Evolutionary conservation across 2,329 filamentous ascomycete genomes (phyloP), one percentile per base, ranked within the genome.

Genomic region (Chaetothyriales sp.): DNA sequence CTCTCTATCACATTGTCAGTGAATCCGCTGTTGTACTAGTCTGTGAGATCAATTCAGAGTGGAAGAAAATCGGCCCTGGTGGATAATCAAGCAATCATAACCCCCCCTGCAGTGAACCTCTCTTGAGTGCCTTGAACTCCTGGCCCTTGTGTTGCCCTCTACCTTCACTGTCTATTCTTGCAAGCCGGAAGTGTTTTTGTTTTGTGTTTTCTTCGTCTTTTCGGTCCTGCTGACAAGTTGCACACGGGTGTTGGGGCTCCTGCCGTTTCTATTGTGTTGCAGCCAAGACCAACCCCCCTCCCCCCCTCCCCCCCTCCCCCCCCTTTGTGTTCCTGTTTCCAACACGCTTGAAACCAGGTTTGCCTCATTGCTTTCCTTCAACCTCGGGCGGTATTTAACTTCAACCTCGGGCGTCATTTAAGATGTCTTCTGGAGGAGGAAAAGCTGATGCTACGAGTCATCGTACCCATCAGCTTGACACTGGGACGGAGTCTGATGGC

Each of bases 191-290:
- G 22, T 15, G 33, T 15, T 40, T 40, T 5, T 15, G 2, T 40
- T 10, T 40, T 15, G 10, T n/a, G n/a, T n/a, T n/a, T n/a, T n/a
- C n/a, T n/a, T n/a, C n/a, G n/a, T n/a, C n/a, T n/a, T n/a, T n/a
- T n/a, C 15, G 33, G 15, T 40, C 15, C 33, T 40, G 33, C 33
- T 2, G 10, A 15, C 15, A 40, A 22, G 44, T 46, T n/a, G 15
- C 19, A 13, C 29, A 48, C 43, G 37, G 37, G 20, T 43, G 40
- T 20, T 15, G 40, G 13, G 22, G 40, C 20, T 18, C 22, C 7
- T 22, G 18, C 43, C 43, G 25, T 22, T 19, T 29, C 47, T 47
- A 15, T 53, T 52, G 53, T 53, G 47, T 13, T 48, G 49, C 22
- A 47, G 44, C 19, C 44, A 46, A 46, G 19, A 20, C 44, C 44